Evolutionary conservation across 2,329 filamentous ascomycete genomes (phyloP).

Genomic region (Colletotrichum cordylinicola): DNA sequence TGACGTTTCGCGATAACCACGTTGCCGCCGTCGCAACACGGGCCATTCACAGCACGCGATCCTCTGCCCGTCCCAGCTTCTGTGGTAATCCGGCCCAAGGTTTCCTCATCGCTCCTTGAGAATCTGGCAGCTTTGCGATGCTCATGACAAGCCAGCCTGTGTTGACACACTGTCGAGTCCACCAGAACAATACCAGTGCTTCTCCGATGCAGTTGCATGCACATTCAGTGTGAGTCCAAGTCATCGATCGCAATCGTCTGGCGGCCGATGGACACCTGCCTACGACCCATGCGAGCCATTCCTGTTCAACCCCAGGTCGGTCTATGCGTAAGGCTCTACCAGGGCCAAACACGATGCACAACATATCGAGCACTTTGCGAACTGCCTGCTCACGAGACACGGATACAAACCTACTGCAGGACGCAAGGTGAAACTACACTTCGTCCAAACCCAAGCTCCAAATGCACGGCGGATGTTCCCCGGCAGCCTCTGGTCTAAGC

Average conservation of each 20-base stretch:
- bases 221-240: neutral
- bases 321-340: neutral
- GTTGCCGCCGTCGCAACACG: neutral
- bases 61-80: neutral
- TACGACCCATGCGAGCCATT: neutral
- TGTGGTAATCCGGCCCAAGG: neutral
- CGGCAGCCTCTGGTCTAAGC: constrained; percentile 4
- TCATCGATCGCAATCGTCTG: neutral
- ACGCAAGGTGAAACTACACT: neutral
- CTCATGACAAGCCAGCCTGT: neutral
- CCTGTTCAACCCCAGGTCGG: neutral
- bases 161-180: neutral
- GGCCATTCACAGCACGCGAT: neutral
- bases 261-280: neutral
- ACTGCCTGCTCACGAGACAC: neutral
- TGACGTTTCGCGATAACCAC: neutral
- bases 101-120: no score
- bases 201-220: neutral
- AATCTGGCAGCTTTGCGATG: neutral
- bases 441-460: neutral
- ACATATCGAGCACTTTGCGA: neutral
- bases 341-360: neutral
- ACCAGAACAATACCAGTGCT: neutral
- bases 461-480: constrained; percentile 11
- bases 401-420: neutral